Percentiles rank a stretch among this genome's conserved stretches.
Conservation (phyloP, 2,329 filamentous ascomycete genomes). For the Coniochaeta sp. region DNA sequence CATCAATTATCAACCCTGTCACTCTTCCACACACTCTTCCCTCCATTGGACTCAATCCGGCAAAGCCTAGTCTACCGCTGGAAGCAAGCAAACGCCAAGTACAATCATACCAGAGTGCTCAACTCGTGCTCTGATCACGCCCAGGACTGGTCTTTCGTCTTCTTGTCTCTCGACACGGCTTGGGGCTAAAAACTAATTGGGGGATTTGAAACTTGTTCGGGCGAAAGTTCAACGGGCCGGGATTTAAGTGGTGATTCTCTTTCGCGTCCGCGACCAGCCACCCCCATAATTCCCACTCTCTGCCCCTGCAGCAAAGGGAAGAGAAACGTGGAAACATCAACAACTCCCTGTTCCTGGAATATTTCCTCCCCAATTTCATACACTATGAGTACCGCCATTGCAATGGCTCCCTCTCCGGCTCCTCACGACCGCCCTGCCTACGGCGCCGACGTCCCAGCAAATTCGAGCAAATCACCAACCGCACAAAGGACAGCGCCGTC, state of each 20-base stretch:
- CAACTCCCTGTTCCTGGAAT: background rate
- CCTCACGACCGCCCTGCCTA: conserved; percentile 58
- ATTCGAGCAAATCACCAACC: conserved; percentile 30
- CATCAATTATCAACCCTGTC: background rate
- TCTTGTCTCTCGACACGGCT: background rate
- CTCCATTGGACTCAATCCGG: background rate
- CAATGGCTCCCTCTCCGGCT: conserved; percentile 62
- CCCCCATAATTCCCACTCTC: conserved; percentile 1
- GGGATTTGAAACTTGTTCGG: too few species aligned
- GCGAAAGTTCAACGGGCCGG: background rate
- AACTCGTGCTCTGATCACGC: too few species aligned
- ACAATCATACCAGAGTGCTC: too few species aligned
- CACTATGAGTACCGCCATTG: conserved; percentile 59
- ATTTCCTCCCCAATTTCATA: too few species aligned
- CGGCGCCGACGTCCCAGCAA: conserved; percentile 40
- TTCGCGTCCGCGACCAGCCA: background rate
- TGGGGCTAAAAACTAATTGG: background rate
- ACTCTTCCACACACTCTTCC: too few species aligned
- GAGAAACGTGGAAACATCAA: background rate
- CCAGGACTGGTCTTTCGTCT: too few species aligned
- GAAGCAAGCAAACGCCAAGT: too few species aligned
- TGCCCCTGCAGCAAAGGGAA: background rate
- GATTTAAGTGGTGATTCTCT: background rate
- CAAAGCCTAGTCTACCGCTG: too few species aligned
- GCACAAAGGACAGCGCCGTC: conserved; percentile 32